Evolutionary conservation across 768 basidiomycete genomes (phyloP), one percentile per base, ranked within the genome.

Genomic region (Lactifluus pinguis): DNA sequence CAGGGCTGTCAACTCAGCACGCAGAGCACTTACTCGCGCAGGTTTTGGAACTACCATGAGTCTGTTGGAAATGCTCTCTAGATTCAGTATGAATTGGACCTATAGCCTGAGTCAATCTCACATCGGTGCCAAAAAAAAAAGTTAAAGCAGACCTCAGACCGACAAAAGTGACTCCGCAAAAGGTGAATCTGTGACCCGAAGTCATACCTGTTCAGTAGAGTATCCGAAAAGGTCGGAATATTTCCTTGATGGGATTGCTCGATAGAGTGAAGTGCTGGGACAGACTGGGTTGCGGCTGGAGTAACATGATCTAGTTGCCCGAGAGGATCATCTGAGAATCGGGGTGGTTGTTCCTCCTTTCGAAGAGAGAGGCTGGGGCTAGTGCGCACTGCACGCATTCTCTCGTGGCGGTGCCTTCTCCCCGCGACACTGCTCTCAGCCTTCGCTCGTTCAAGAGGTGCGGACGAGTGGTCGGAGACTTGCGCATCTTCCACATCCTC

Each of bases 41-140:
- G 89, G 93, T 69, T 88, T 88, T 14, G 97, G 97, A 0, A 99
- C 85, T 30, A 97, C 86, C 52, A 99, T 75, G 41, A 99, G 79
- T 53, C 91, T 82, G 69, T 95, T 95, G 66, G 87, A 92, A 67
- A 99, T 95, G 69, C 86, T 89, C 72, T 98, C 95, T 51, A 99
- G 80, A 17, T 84, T 81, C 51, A 94, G 81, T 55, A 98, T 72
- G 72, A 98, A 97, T 75, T 87, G 83, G 53, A 95, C 81, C 87
- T 95, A 68, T 57, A 59, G 65, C 57, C 67, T 57, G 11, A 50
- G 66, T 65, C 49, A 61, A 49, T 50, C 51, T 58, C 4, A 45
- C 30, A 36, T 36, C 14, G 29, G 36, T 25, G 39, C 6, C 6
- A 34, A 34, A 44, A 29, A 44, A 29, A 42, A 47, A 54, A 6